Base-by-base conservation (phyloP, 2,329 filamentous ascomycete species). In the Didymella arachidicola region DNA sequence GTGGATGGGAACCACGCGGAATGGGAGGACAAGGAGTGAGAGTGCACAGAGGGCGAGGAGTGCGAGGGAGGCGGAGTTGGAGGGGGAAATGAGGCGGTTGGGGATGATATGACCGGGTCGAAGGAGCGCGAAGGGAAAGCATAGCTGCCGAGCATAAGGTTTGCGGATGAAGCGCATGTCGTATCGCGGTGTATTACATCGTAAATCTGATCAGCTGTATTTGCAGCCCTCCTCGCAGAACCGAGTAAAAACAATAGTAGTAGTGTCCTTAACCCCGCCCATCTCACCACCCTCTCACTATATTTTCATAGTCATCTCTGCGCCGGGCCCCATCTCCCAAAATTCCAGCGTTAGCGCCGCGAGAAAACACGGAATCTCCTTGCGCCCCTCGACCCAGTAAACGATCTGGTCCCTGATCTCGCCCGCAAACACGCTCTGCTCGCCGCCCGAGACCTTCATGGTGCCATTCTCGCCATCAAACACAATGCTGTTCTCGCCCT, bases 381-480 rank as follows among this genome's bases (percentile, higher is more conserved):
- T 93, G 80, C 93, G 88, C 69, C 95, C 93, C 71, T 96, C 87
- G 1, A 98, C 94, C 94, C 95, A 99, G 77, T 97, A 98, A 64
- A 92, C 89, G 71, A 97, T 94, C 75, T 93, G 86, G 71, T 92
- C 90, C 64, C 86, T 86, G 63, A 99, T 97, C 77, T 93, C 89
- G 54, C 86, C 80, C 1, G 93, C 95, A 78, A 99, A 99, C 12
- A 87, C 84, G 72, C 92, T 96, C 72, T 91, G 86, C 1, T 93
- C 91, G 0, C 95, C 95, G 1, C 95, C 95, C 32, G 89, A 91
- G 57, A 99, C 91, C 83, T 99, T 99, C 95, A 99, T 99, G 1
- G 93, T 97, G 7, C 94, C 95, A 57, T 90, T 88, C 79, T 97
- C 93, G 50, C 93, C 93, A 77, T 97, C 93, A 75, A 97, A 97